Conservation (phyloP, 176 grass and related monocot genomes). For the Stipa capillata region DNA sequence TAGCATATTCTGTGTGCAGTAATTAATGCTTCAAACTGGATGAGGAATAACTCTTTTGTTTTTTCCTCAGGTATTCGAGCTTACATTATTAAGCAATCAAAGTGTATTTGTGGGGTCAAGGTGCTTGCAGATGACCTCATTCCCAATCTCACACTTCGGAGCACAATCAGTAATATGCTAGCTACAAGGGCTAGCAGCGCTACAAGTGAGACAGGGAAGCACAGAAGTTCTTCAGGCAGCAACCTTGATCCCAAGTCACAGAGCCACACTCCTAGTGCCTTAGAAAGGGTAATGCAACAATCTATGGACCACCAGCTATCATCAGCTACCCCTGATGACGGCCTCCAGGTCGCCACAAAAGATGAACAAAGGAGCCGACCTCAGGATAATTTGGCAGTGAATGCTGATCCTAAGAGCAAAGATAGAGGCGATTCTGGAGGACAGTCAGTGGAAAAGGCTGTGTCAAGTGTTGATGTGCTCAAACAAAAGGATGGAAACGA, state of each 20-base stretch:
- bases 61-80: constrained; percentile 44
- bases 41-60: constrained; percentile 1
- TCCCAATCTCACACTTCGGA: constrained; percentile 52
- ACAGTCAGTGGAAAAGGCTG: constrained; percentile 2
- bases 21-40: neutral
- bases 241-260: constrained; percentile 21
- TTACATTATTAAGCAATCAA: constrained; percentile 32
- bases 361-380: neutral
- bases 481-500: constrained; percentile 11
- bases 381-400: constrained; percentile 18
- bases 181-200: constrained; percentile 11
- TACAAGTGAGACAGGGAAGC: constrained; percentile 23
- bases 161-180: constrained; percentile 44
- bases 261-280: constrained; percentile 5
- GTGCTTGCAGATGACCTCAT: constrained; percentile 53
- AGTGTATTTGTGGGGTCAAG: constrained; percentile 57
- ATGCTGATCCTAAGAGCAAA: constrained; percentile 14
- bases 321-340: constrained; percentile 6
- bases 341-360: neutral
- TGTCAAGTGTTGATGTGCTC: neutral
- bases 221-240: constrained; percentile 45
- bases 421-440: constrained; percentile 27
- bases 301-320: neutral
- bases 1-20: neutral
- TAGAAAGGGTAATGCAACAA: constrained; percentile 17